Conservation (phyloP, 768 basidiomycete genomes). For the Pleurotus sapidus region DNA sequence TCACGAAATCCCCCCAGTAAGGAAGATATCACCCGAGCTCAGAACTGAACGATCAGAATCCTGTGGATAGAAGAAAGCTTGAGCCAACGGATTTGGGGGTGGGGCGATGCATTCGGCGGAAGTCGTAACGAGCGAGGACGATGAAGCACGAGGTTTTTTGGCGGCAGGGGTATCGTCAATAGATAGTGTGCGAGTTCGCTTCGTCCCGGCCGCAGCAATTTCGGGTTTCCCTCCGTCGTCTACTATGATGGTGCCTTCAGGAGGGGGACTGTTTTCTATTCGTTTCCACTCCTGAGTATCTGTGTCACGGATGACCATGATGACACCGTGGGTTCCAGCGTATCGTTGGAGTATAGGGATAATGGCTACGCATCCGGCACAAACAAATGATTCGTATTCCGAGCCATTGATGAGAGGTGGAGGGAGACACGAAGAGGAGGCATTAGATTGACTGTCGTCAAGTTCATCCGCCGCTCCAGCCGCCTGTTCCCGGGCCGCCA, state of each 20-base stretch:
- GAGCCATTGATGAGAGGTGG: slow-evolving; percentile 62
- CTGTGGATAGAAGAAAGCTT: slow-evolving; percentile 36
- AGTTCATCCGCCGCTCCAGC: slow-evolving; percentile 27
- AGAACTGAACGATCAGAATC: slow-evolving; percentile 24
- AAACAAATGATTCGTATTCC: slow-evolving; percentile 77
- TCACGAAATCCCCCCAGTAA: slow-evolving; percentile 70
- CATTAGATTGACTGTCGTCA: slow-evolving; percentile 54
- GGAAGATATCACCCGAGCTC: slow-evolving; percentile 72
- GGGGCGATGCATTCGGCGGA: slow-evolving; percentile 54
- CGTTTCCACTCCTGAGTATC: slow-evolving; percentile 47
- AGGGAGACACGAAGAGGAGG: slow-evolving; percentile 64
- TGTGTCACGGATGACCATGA: slow-evolving; percentile 61
- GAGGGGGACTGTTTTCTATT: slow-evolving; percentile 29
- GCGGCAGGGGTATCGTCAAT: slow-evolving; percentile 30
- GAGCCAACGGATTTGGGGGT: slow-evolving; percentile 39
- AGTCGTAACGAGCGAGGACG: slow-evolving; percentile 14
- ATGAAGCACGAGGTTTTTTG: slow-evolving; percentile 30
- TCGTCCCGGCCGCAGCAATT: slow-evolving; percentile 30
- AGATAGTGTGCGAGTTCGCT: slow-evolving; percentile 49
- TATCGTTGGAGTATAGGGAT: slow-evolving; percentile 52
- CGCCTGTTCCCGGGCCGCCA: slow-evolving; percentile 14
- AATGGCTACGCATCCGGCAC: slow-evolving; percentile 61
- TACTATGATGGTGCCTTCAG: slow-evolving; percentile 15
- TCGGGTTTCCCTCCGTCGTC: slow-evolving; percentile 21
- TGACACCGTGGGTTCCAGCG: slow-evolving; percentile 66